Evolutionary conservation across 1,284 basidiomycete genomes (phyloP), one percentile per base, ranked within the genome.

Genomic region (Ustilago hordei): DNA sequence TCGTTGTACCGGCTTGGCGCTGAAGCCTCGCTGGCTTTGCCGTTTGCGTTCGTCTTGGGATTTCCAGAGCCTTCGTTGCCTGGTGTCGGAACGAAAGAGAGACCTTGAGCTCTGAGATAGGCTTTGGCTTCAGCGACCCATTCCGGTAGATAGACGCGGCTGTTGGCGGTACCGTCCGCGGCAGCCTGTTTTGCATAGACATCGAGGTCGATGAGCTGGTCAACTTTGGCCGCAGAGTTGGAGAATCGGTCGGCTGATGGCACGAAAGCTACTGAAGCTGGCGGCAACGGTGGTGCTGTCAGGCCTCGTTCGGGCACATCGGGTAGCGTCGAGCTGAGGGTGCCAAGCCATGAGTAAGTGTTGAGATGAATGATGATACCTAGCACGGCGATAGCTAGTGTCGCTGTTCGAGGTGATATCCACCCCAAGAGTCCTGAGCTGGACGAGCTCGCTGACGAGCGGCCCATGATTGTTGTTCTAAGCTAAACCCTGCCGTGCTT

Each of bases 341-440:
- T 34, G 28, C 69, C 70, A 2, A 80, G 60, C 72, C 70, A 75
- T 23, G 71, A 69, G 60, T 64, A 79, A 36, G 64, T 60, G 43
- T 78, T 81, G 54, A 79, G 61, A 34, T 82, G 80, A 19, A 75
- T 55, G 39, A 79, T 17, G 55, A 82, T 74, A 55, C 79, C 80
- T 12, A 79, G 55, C 11, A 76, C n/a, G 2, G 80, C 80, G n/a
- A 82, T 70, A 3, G 76, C 62, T 8, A 82, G 43, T 13, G 80
- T 82, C 1, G 77, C 74, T 36, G 70, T 72, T 15, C 79, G 64
- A 2, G 76, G 71, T 19, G 80, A 79, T 39, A 78, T 52, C 39
- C 69, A 69, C 48, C 68, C 60, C 8, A 70, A 61, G 38, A 58
- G 9, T 34, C 69, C 69, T 15, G 69, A 64, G 64, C 64, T 11